Evolutionary conservation across 2,329 filamentous ascomycete species (phyloP).

Genomic region (Penicillium sp.): DNA sequence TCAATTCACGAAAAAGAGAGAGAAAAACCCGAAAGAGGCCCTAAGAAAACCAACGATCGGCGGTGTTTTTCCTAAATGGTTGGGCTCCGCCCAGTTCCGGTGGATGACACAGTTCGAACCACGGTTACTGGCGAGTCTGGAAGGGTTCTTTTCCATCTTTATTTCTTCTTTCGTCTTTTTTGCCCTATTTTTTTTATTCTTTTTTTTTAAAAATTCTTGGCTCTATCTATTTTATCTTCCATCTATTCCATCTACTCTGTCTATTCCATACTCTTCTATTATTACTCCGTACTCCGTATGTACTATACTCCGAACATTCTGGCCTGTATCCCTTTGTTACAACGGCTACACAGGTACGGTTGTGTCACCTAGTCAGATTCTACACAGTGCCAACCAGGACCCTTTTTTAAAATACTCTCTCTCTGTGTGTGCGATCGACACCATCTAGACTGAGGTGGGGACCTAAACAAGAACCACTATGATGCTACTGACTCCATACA

Average conservation of each 20-base stretch:
- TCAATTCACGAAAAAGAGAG: background rate
- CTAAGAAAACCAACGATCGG: constrained; percentile 16
- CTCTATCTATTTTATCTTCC: too few relatives aligned
- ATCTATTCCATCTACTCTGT: too few relatives aligned
- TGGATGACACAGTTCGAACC: constrained; percentile 17
- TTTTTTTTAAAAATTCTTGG: too few relatives aligned
- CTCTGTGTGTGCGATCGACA: constrained; percentile 19
- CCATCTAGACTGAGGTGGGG: constrained; percentile 22
- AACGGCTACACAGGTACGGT: constrained; percentile 17
- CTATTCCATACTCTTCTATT: background rate
- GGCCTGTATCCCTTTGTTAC: background rate
- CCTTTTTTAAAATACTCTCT: constrained; percentile 4
- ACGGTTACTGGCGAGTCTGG: constrained; percentile 7
- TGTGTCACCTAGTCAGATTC: constrained; percentile 6
- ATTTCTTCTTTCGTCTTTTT: background rate
- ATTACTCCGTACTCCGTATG: background rate
- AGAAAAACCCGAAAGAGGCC: background rate
- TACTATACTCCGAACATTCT: background rate
- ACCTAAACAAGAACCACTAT: constrained; percentile 12
- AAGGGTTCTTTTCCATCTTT: constrained; percentile 2
- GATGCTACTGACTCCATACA: constrained; percentile 11
- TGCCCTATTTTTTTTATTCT: background rate
- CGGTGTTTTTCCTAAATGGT: constrained; percentile 1
- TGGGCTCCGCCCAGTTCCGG: constrained; percentile 20
- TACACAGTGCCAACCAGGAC: constrained; percentile 3